phyloP scores from a whole-genome alignment of 2,329 filamentous ascomycete genomes.

The Immersiporthe knoxdaviesiana region DNA sequence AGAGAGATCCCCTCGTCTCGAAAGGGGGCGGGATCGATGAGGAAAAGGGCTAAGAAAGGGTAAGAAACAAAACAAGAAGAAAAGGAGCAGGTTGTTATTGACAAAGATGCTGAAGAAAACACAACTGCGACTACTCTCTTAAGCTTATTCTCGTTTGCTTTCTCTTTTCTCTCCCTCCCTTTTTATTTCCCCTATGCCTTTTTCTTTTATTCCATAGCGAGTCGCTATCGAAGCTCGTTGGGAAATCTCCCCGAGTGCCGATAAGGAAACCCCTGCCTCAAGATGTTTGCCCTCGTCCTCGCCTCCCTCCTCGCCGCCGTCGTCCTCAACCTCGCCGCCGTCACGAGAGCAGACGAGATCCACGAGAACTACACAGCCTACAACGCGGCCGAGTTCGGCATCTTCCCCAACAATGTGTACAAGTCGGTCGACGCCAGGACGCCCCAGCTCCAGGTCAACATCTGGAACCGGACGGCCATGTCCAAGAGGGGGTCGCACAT shows the following conservation, averaged over 20 bases:
- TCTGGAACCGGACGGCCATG: constrained; percentile 34
- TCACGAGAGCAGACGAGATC: constrained; percentile 3
- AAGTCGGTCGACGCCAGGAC: constrained; percentile 39
- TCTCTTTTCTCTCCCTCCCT: no score
- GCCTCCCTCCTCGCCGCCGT: not conserved
- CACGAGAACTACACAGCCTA: constrained; percentile 36
- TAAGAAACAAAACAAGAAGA: not conserved
- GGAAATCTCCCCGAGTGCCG: not conserved
- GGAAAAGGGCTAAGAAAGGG: not conserved
- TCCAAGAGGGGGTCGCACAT: constrained; percentile 39
- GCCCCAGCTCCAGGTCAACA: constrained; percentile 41
- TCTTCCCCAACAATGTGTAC: constrained; percentile 40
- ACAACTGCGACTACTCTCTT: not conserved
- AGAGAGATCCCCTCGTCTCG: not conserved
- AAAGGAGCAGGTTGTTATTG: not conserved
- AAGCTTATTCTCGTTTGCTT: not conserved
- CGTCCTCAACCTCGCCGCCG: not conserved
- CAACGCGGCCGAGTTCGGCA: constrained; percentile 35
- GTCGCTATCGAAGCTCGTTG: not conserved
- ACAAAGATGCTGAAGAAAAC: not conserved
- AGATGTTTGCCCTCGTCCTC: not conserved
- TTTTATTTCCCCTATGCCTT: not conserved
- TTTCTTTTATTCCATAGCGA: not conserved
- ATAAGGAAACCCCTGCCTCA: not conserved
- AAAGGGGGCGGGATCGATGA: no score